Evolutionary conservation across 441 rosid species (phyloP).

Genomic region (Croton laevigatus): DNA sequence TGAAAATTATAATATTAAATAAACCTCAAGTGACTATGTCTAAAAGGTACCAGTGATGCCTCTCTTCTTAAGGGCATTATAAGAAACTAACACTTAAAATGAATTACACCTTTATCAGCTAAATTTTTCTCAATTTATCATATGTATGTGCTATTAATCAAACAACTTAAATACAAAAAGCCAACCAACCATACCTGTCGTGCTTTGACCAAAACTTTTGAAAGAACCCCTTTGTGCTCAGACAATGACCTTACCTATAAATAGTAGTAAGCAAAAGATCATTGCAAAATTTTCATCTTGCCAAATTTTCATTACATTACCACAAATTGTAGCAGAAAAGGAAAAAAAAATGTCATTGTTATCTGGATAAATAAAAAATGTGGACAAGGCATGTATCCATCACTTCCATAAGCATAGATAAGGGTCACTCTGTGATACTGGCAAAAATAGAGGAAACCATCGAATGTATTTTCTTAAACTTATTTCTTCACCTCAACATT

Average conservation of each 20-base stretch:
- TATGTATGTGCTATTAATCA: neutral
- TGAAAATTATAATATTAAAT: neutral
- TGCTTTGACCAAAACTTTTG: slow-evolving; percentile 74
- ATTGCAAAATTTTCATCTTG: slow-evolving; percentile 1
- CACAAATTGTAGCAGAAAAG: neutral
- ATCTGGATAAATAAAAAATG: neutral
- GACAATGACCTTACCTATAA: slow-evolving; percentile 63
- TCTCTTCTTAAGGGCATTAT: neutral
- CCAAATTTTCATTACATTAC: neutral
- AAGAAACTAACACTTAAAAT: neutral
- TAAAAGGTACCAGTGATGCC: neutral
- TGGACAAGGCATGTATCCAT: neutral
- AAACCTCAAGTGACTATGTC: neutral
- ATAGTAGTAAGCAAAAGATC: neutral
- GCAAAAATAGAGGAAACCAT: neutral
- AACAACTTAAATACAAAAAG: slow-evolving; percentile 2
- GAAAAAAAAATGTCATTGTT: neutral
- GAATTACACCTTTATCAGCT: neutral
- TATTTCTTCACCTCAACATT: neutral
- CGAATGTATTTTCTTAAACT: neutral
- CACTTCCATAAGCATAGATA: neutral
- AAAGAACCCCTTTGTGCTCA: slow-evolving; percentile 77
- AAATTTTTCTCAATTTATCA: neutral
- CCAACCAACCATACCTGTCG: slow-evolving; percentile 57
- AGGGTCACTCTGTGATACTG: neutral